Base-by-base conservation (phyloP, 495 filamentous ascomycete species). In the Parathielavia hyrcaniae region DNA sequence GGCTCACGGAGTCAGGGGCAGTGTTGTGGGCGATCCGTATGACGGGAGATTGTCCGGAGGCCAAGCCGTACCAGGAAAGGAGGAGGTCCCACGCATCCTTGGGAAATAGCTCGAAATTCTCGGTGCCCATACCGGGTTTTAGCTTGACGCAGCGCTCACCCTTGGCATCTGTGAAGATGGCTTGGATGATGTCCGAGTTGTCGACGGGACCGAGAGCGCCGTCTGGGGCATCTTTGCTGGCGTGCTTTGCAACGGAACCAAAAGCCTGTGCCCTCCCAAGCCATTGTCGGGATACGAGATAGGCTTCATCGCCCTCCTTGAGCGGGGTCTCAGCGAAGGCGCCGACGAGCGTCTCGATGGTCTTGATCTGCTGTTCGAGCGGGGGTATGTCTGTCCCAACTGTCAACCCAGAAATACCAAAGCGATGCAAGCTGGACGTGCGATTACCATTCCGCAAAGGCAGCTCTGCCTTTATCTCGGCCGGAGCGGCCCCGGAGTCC, bases 181-280 rank as follows among this genome's bases (percentile, higher is more conserved):
- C 69, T 35, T 73, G 63, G 47, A 81, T 79, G 57, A 86, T 81
- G 61, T 89, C 88, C 6, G 87, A 83, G 67, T 96, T 97, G 73
- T 97, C 90, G 32, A 97, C 84, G 0, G 89, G 89, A 3, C 90
- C 91, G 36, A 93, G 79, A 12, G 83, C 76, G 12, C 79, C 83
- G 56, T 88, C 84, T 34, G 71, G 58, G 5, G 79, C 75, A 48
- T 83, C 80, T 63, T 91, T 88, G 61, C 79, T 80, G 14, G 73
- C 75, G 59, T 78, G 72, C 48, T 71, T 65, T 30, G 73, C 68
- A 19, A 85, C 79, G 4, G 81, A 71, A 43, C 84, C 83, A 55
- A 89, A 80, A 13, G 86, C 79, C 58, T 86, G 74, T 2, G 97
- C 89, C 38, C 83, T 79, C 43, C 77, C 77, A 23, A 97, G 76